A percentile compares a stretch with the other conserved stretches of the same genome.
Evolutionary conservation across 176 grass and related monocot genomes (phyloP).

Genomic region (Musa beccarii): DNA sequence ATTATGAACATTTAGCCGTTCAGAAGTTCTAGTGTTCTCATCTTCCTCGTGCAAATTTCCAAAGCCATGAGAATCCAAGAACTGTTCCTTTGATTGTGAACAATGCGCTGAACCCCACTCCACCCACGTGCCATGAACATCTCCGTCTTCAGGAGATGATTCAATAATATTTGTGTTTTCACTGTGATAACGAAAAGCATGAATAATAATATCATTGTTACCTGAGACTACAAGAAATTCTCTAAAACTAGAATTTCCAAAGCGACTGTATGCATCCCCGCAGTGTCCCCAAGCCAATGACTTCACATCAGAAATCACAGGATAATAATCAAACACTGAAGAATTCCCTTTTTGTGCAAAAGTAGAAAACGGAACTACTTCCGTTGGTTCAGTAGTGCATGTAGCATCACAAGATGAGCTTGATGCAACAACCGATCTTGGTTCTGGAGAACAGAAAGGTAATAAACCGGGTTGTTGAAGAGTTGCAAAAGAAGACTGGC

Average conservation of each 20-base stretch:
- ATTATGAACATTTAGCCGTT: background rate
- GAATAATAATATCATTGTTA: conserved; percentile 53
- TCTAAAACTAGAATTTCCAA: conserved; percentile 49
- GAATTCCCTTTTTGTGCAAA: conserved; percentile 23
- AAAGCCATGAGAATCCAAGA: background rate
- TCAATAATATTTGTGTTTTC: conserved; percentile 31
- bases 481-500: background rate
- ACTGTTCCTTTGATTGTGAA: conserved; percentile 26
- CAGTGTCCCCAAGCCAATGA: conserved; percentile 82
- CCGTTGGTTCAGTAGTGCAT: conserved; percentile 22
- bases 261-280: conserved; percentile 38
- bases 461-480: background rate
- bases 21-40: background rate
- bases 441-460: conserved; percentile 2
- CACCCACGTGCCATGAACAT: conserved; percentile 63
- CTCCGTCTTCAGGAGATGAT: conserved; percentile 30
- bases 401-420: background rate
- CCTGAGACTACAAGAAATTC: conserved; percentile 73
- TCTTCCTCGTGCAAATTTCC: background rate
- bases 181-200: conserved; percentile 45
- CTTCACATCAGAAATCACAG: conserved; percentile 67
- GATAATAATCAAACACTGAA: conserved; percentile 32
- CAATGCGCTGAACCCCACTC: conserved; percentile 44
- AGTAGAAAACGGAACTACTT: conserved; percentile 28
- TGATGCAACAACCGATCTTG: background rate